These are phyloP conservation scores for Apophysomyces ossiformis DNA, from an alignment of 371 early-diverging fungal species.

Conservation along the genomic window DNA sequence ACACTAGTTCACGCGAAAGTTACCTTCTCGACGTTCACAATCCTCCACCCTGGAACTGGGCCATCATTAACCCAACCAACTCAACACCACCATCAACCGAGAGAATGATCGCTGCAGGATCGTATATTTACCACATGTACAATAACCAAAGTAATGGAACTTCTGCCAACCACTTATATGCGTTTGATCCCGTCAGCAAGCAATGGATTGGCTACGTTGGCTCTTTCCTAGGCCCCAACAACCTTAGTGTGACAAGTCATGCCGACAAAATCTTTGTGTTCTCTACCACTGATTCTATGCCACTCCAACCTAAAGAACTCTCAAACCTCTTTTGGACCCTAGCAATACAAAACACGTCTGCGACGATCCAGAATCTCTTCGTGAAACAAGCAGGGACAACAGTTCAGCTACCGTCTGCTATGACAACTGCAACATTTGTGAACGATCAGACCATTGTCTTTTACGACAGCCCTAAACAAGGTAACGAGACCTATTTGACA, in stretches of 20 bases:
- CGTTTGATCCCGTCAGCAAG: background rate
- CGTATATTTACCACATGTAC: background rate
- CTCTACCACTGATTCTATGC: background rate
- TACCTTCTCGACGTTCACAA: background rate
- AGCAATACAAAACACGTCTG: background rate
- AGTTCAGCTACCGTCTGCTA: background rate
- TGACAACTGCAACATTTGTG: background rate
- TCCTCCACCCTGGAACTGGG: background rate
- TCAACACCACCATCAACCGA: background rate
- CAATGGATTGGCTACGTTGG: conserved; percentile 11
- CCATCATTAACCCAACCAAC: background rate
- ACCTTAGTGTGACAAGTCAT: background rate
- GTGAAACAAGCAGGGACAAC: background rate
- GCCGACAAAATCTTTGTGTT: background rate
- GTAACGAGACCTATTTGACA: background rate
- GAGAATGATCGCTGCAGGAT: conserved; percentile 1
- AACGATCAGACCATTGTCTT: background rate
- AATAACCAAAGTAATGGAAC: background rate
- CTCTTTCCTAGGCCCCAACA: conserved; percentile 3
- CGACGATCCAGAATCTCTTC: background rate
- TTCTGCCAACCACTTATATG: conserved; percentile 7
- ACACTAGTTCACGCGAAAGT: background rate
- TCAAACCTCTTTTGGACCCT: background rate
- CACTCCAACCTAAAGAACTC: background rate
- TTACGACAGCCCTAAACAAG: background rate